Conservation (phyloP, 371 early-diverging fungal genomes). For the Basidiobolus meristosporus region DNA sequence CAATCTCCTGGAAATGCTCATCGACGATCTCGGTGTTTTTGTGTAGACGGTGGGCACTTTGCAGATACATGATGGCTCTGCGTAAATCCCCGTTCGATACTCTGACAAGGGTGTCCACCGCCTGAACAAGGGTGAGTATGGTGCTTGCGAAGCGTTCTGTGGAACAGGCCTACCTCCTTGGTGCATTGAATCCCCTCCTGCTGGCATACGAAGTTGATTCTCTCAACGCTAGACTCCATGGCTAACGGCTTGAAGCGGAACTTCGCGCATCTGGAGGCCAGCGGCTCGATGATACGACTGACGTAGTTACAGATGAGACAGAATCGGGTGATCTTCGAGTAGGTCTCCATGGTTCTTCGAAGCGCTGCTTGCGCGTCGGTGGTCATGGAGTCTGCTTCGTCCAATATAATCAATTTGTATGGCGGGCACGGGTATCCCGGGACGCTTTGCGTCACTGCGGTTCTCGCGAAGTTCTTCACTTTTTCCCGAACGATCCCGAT, state of each 20-base stretch:
- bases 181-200: constrained; percentile 39
- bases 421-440: constrained; percentile 40
- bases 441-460: constrained; percentile 21
- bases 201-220: constrained; percentile 40
- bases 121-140: constrained; percentile 14
- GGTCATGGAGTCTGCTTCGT: constrained; percentile 99
- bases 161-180: constrained; percentile 11
- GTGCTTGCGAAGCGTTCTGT: too few species aligned
- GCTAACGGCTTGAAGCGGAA: constrained; percentile 83
- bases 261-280: constrained; percentile 90
- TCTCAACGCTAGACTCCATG: constrained; percentile 18
- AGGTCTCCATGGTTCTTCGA: constrained; percentile 97
- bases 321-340: constrained; percentile 89
- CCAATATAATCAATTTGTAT: constrained; percentile 94
- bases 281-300: constrained; percentile 83
- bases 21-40: constrained; percentile 22
- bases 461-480: constrained; percentile 91
- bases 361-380: constrained; percentile 96
- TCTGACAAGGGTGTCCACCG: constrained; percentile 48
- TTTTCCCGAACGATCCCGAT: constrained; percentile 90
- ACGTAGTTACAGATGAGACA: constrained; percentile 98
- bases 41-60: constrained; percentile 52
- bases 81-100: constrained; percentile 83
- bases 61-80: constrained; percentile 78
- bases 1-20: constrained; percentile 50